Evolutionary conservation across 257 asterid genomes (phyloP), one percentile per base, ranked within the genome.

Genomic region (Linaria vulgaris): DNA sequence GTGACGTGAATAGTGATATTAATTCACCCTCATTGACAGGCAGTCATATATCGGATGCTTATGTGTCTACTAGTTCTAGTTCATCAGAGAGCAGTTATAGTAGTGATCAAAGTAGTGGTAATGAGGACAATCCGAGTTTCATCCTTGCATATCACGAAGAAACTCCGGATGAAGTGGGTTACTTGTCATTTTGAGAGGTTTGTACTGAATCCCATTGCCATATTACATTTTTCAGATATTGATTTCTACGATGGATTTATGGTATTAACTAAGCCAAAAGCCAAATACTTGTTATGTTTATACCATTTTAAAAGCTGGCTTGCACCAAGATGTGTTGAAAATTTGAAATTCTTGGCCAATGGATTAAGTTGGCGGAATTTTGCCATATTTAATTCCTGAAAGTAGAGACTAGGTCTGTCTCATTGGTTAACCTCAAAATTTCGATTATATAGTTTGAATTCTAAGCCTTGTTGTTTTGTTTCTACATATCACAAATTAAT

Each of bases 21-120:
- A 71, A 76, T 70, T 76, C 87, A 41, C 75, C 77, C 48, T 83
- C 78, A 12, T 21, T 63, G 60, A 52, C 68, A 49, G 74, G 76
- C 69, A 73, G 82, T 48, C 74, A 61, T 65, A 56, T 76, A 56
- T 85, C 84, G 64, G 85, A 69, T 43, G 80, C 71, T 24, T 75
- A 51, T 9, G 46, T 34, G 14, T 67, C 68, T 64, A 21, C 58
- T 49, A 80, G 78, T 71, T 66, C 58, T 49, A 80, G 78, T 71
- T 66, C 74, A 56, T 74, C 86, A 2, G 90, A 82, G 64, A 76
- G 82, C 76, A 78, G 76, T 74, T 78, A 82, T 70, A 74, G 63
- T 68, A 82, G 85, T 52, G 86, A 77, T 71, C 89, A 65, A 58
- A 77, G 90, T 46, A 83, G 88, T 48, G 85, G 82, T n/a, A 78